These are phyloP conservation scores for Parafenestella ontariensis DNA, from an alignment of 2,329 filamentous ascomycete genomes.

Conservation along the genomic window DNA sequence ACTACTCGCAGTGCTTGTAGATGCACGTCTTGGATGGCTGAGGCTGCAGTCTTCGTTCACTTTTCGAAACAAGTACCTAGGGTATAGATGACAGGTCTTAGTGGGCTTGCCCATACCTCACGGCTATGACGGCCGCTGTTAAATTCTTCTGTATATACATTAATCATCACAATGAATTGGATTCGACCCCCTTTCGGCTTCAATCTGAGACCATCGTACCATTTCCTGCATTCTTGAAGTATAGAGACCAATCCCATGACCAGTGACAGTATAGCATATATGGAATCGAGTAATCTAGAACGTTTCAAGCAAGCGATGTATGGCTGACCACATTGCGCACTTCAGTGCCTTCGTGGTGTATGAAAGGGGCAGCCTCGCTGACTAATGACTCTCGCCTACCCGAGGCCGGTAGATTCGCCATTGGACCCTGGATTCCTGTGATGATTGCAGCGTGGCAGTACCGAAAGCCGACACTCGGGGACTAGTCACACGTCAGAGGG, in stretches of 20 bases:
- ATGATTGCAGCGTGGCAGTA: conserved; percentile 18
- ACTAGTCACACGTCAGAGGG: conserved; percentile 14
- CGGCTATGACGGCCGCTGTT: conserved; percentile 12
- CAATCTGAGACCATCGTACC: not conserved
- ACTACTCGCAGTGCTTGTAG: conserved; percentile 56
- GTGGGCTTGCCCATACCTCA: conserved; percentile 13
- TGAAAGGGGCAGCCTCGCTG: conserved; percentile 4
- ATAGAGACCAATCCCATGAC: not conserved
- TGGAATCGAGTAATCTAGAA: not conserved
- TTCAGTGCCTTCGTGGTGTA: too few relatives aligned
- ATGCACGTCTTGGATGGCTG: not conserved
- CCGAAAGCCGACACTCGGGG: conserved; percentile 33
- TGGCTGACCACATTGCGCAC: too few relatives aligned
- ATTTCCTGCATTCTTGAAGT: not conserved
- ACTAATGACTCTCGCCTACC: conserved; percentile 10
- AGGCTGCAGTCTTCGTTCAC: not conserved
- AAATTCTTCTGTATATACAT: conserved; percentile 28
- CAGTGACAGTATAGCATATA: not conserved
- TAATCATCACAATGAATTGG: conserved; percentile 11
- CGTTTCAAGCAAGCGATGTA: too few relatives aligned
- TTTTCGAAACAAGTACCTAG: not conserved
- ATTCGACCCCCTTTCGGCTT: conserved; percentile 9
- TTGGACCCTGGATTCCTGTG: conserved; percentile 12
- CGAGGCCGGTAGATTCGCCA: conserved; percentile 10
- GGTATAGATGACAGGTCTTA: conserved; percentile 9